Percentiles rank a stretch among this genome's conserved stretches.
These are phyloP conservation scores for Suhomyces ambrosiae DNA, from an alignment of 1,139 yeast species.

Conservation along the genomic window DNA sequence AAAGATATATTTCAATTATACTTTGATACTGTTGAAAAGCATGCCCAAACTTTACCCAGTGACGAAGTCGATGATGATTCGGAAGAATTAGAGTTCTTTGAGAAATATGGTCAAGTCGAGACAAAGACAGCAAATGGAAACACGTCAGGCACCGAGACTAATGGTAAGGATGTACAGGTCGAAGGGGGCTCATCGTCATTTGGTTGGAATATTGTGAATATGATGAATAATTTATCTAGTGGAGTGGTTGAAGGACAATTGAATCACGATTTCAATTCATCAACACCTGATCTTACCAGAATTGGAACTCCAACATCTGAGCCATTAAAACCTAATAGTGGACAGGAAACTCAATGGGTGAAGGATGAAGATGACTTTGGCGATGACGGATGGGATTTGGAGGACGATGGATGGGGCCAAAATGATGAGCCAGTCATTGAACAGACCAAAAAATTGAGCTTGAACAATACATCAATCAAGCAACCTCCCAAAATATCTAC, in stretches of 20 bases:
- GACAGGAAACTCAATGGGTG: constrained; percentile 3
- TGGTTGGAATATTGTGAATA: constrained; percentile 44
- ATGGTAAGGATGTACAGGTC: constrained; percentile 1
- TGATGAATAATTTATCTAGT: constrained; percentile 39
- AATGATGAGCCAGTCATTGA: constrained; percentile 11
- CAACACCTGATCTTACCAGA: constrained; percentile 45
- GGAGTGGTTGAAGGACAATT: constrained; percentile 37
- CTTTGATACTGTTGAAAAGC: constrained; percentile 63
- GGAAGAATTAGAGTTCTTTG: constrained; percentile 33
- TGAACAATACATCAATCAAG: constrained; percentile 1
- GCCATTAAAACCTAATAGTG: constrained; percentile 10
- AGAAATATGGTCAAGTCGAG: constrained; percentile 23
- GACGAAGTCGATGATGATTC: constrained; percentile 45
- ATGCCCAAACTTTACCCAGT: constrained; percentile 57
- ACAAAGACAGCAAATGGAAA: constrained; percentile 4
- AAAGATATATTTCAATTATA: constrained; percentile 64
- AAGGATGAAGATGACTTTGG: constrained; percentile 9
- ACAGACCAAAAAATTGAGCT: constrained; percentile 13
- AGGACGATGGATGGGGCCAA: constrained; percentile 26
- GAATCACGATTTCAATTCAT: constrained; percentile 40
- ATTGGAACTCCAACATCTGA: constrained; percentile 26
- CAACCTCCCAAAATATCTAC: constrained; percentile 10
- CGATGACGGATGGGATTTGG: constrained; percentile 14
- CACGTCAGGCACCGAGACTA: constrained; percentile 1
- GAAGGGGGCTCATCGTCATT: constrained; percentile 21